Evolutionary conservation across 768 basidiomycete species (phyloP), one percentile per base, ranked within the genome.

Genomic region (Lenzites betulinus): DNA sequence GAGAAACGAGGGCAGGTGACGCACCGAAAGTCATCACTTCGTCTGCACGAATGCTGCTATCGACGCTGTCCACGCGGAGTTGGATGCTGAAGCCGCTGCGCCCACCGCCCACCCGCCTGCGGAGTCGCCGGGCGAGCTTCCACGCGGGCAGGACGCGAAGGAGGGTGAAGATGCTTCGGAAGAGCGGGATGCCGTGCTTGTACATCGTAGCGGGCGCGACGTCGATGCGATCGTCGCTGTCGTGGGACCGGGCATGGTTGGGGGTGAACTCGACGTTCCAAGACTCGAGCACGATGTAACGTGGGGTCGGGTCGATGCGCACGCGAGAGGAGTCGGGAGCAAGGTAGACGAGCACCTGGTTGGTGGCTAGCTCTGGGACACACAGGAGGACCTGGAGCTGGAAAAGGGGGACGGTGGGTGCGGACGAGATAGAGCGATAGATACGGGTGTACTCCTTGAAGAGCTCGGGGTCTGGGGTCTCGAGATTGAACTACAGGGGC

Each of bases 161-260:
- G 43, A 93, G 73, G 53, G 85, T 87, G 77, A 78, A 93, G 7
- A 90, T 69, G 69, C 89, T 90, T 51, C 92, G 82, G 76, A 93
- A 93, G 20, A 92, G 80, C 33, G 89, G 82, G 67, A 93, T 93
- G 36, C 88, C 85, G 66, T 92, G 87, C 73, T 93, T 93, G 81
- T 93, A 93, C 54, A 92, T 87, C 13, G 87, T 89, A 0, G 91
- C 81, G 36, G 88, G 83, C 15, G 86, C 83, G 39, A 88, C 78
- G 59, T 88, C 87, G 50, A 73, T 65, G 46, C 55, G 64, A 33
- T 69, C 65, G 15, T 64, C 58, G 36, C 57, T 48, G 43, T 55
- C 60, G 13, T 58, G 51, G 35, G 61, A 51, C 33, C 62, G 56
- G 33, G 54, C 60, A 48, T 51, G 53, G 51, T 65, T 53, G 9